These are phyloP conservation scores for Carex sylvatica DNA, from an alignment of 202 grass and related monocot species.

Conservation along the genomic window DNA sequence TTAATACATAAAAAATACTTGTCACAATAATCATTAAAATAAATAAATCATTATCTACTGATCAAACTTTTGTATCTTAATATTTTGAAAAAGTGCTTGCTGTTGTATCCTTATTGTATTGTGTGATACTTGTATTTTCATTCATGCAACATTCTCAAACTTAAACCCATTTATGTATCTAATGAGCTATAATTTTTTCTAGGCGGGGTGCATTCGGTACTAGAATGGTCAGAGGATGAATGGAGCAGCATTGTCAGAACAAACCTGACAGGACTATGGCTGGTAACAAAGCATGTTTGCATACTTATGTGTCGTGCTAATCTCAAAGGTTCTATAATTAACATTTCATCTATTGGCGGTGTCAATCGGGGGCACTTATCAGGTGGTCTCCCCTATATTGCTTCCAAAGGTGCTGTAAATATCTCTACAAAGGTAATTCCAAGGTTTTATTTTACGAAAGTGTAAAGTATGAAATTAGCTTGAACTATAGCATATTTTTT, in stretches of 20 bases:
- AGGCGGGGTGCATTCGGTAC: conserved; percentile 60
- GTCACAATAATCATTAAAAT: background rate
- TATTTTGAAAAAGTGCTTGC: background rate
- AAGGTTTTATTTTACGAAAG: background rate
- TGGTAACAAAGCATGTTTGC: conserved; percentile 73
- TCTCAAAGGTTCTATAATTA: conserved; percentile 61
- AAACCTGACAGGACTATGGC: conserved; percentile 77
- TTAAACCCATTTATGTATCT: conserved; percentile 1
- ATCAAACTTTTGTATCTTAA: background rate
- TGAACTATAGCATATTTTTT: conserved; percentile 6
- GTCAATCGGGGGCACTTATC: conserved; percentile 63
- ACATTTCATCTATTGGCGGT: conserved; percentile 70
- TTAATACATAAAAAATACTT: background rate
- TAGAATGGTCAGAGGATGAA: conserved; percentile 83
- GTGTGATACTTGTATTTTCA: background rate
- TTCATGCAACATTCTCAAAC: background rate
- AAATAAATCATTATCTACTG: background rate
- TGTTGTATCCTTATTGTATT: background rate
- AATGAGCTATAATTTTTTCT: conserved; percentile 6
- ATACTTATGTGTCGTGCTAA: conserved; percentile 58
- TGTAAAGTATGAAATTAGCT: background rate
- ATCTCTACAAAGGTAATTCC: conserved; percentile 50
- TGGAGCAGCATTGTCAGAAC: conserved; percentile 67
- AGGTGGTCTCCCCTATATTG: conserved; percentile 53
- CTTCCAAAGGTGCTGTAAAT: conserved; percentile 69